Evolutionary conservation across 192 early-diverging fungal species (phyloP).

Genomic region (Thamnidium elegans): DNA sequence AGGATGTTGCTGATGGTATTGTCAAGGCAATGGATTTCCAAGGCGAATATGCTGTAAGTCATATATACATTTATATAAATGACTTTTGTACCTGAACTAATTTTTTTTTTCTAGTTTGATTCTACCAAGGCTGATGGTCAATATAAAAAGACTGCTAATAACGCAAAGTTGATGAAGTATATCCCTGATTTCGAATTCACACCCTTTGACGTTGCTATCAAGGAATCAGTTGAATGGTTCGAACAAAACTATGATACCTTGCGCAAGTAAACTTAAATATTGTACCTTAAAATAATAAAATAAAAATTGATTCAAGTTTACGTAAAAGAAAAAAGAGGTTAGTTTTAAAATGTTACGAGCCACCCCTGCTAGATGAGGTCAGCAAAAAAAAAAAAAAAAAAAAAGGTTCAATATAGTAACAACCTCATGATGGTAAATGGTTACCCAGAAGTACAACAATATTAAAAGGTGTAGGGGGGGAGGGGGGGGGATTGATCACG

Average conservation of each 20-base stretch:
- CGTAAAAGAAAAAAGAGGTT: too few relatives aligned
- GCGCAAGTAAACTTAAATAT: constrained; percentile 46
- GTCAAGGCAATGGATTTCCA: constrained; percentile 65
- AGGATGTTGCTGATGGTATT: constrained; percentile 73
- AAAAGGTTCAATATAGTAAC: too few relatives aligned
- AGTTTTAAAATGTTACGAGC: too few relatives aligned
- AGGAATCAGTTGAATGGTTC: constrained; percentile 75
- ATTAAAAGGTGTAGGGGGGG: too few relatives aligned
- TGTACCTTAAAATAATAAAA: background rate
- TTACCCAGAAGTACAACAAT: too few relatives aligned
- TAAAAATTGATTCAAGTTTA: too few relatives aligned
- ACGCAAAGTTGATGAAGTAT: constrained; percentile 65
- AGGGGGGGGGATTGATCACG: too few relatives aligned
- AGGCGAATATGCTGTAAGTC: constrained; percentile 51
- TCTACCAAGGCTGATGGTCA: constrained; percentile 73
- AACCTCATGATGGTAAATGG: too few relatives aligned
- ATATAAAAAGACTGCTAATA: constrained; percentile 84
- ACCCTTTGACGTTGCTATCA: constrained; percentile 65
- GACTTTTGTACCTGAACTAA: background rate
- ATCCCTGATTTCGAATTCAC: constrained; percentile 80
- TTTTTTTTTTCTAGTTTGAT: constrained; percentile 51
- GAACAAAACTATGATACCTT: constrained; percentile 61
- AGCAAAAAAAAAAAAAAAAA: too few relatives aligned
- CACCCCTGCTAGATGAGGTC: too few relatives aligned
- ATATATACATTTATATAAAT: constrained; percentile 9